Percentiles rank a stretch among this genome's conserved stretches.
Conservation (phyloP, 805 yeast genomes). For the Ogataea corticis region DNA sequence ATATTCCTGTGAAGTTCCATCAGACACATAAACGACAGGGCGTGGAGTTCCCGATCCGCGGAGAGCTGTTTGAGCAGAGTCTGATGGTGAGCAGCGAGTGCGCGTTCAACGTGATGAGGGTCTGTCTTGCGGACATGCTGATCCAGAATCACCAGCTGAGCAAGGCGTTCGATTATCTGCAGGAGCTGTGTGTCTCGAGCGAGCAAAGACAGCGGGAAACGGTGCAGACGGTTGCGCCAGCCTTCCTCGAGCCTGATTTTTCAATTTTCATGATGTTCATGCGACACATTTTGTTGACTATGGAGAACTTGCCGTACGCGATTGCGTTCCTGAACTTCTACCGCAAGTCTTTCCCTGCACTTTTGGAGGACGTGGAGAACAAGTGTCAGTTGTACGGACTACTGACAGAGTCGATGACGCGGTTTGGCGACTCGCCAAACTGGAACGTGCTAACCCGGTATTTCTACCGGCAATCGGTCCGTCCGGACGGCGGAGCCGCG, state of each 20-base stretch:
- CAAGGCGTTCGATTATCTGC: slow-evolving; percentile 11
- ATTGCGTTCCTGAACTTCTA: slow-evolving; percentile 20
- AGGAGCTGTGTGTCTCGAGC: neutral
- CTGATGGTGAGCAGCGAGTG: neutral
- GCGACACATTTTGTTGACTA: slow-evolving; percentile 9
- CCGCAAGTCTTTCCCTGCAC: slow-evolving; percentile 3
- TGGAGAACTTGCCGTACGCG: slow-evolving; percentile 22
- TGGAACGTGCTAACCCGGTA: slow-evolving; percentile 21
- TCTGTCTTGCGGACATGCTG: slow-evolving; percentile 5
- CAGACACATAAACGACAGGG: slow-evolving; percentile 3
- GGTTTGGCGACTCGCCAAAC: slow-evolving; percentile 16
- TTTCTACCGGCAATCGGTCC: slow-evolving; percentile 19
- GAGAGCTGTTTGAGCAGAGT: slow-evolving; percentile 3
- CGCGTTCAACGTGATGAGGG: slow-evolving; percentile 5
- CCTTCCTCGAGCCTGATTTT: slow-evolving; percentile 2
- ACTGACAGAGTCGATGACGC: slow-evolving; percentile 17
- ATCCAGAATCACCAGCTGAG: neutral
- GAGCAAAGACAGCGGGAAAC: neutral
- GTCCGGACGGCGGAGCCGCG: slow-evolving; percentile 1
- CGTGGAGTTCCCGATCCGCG: slow-evolving; percentile 12
- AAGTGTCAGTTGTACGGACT: slow-evolving; percentile 12
- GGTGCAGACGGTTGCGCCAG: neutral
- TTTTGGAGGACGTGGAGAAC: slow-evolving; percentile 6
- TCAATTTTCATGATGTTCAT: slow-evolving; percentile 12
- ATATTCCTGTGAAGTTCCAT: slow-evolving; percentile 13